Base-by-base conservation (phyloP, 139 green algal species). In the Auxenochlorella protothecoides region DNA sequence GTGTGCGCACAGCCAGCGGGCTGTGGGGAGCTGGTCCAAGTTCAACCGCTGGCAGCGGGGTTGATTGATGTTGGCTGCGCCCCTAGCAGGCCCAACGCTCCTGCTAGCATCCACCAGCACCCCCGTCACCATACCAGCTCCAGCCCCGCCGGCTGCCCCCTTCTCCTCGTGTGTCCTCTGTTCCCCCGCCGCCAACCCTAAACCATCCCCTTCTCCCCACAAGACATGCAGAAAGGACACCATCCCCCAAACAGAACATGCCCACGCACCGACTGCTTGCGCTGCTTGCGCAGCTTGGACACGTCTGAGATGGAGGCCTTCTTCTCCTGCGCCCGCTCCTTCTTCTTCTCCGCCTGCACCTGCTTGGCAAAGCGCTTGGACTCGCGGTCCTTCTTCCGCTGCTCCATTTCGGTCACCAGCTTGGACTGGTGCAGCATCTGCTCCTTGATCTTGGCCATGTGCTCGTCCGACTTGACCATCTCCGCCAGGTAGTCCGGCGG, bases 401-500 rank as follows among this genome's bases (percentile, higher is more conserved):
- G 83, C 55, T 94, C 88, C 53, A 85, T 76, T 63, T 74, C 80
- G 72, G 96, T 87, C 6, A 96, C 91, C 69, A 84, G 64, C 69
- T 86, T 79, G 77, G 94, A 85, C 81, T 97, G 88, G 16, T 86
- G 85, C 79, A 94, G 88, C 5, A 97, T 81, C 84, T 95, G 84
- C 76, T 91, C 79, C 78, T 94, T 94, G 8, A 97, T 80, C 55
- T 85, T 85, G 54, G 82, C 75, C 94, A 98, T 98, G 83, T 98
- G 94, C 68, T 89, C 84, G 73, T 98, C 94, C 14, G 64, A 88
- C 84, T 98, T 98, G 6, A 98, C 93, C 92, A 97, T 98, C 78
- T 98, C 92, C 2, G 93, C 93, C 67, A 96, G 97, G 78, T 97
- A 98, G 83, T 98, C 93, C 0, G 76, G n/a, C 0, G 93, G 93